Percentiles rank a stretch among this genome's conserved stretches.
These are phyloP conservation scores for Massariosphaeria phaeospora DNA, from an alignment of 495 filamentous ascomycete genomes.

Conservation along the genomic window DNA sequence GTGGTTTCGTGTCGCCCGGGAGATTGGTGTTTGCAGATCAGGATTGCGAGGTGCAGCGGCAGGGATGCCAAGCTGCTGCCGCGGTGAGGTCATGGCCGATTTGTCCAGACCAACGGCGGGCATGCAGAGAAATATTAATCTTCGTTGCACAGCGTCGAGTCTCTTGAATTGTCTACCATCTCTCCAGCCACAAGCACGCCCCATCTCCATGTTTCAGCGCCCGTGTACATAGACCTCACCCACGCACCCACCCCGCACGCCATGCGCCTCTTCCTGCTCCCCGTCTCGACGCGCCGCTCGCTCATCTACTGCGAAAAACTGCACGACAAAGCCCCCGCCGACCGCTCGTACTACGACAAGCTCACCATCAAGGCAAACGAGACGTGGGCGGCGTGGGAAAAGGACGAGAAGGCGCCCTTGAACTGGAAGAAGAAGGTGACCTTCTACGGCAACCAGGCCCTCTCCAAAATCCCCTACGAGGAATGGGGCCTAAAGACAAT, in stretches of 20 bases:
- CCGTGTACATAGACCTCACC: too few relatives aligned
- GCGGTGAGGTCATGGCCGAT: too few relatives aligned
- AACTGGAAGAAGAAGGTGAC: slow-evolving; percentile 87
- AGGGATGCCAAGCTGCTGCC: too few relatives aligned
- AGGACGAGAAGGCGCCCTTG: slow-evolving; percentile 53
- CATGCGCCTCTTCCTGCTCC: slow-evolving; percentile 95
- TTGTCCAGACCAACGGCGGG: too few relatives aligned
- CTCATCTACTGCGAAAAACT: slow-evolving; percentile 87
- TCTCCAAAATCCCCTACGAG: slow-evolving; percentile 86
- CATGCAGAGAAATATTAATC: too few relatives aligned
- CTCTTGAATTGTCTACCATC: too few relatives aligned
- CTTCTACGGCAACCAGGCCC: slow-evolving; percentile 74
- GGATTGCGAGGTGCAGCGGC: too few relatives aligned
- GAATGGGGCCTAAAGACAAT: slow-evolving; percentile 98
- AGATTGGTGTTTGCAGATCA: neutral
- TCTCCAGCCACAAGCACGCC: too few relatives aligned
- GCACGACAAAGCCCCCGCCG: slow-evolving; percentile 44
- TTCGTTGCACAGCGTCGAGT: too few relatives aligned
- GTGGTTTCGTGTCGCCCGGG: neutral
- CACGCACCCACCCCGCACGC: too few relatives aligned
- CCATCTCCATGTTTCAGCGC: too few relatives aligned
- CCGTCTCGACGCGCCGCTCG: slow-evolving; percentile 85
- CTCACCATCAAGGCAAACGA: slow-evolving; percentile 61
- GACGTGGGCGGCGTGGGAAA: slow-evolving; percentile 84
- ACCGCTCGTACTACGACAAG: slow-evolving; percentile 57